Base-by-base conservation (phyloP, 2,329 filamentous ascomycete genomes). In the Fonsecaea pedrosoi region DNA sequence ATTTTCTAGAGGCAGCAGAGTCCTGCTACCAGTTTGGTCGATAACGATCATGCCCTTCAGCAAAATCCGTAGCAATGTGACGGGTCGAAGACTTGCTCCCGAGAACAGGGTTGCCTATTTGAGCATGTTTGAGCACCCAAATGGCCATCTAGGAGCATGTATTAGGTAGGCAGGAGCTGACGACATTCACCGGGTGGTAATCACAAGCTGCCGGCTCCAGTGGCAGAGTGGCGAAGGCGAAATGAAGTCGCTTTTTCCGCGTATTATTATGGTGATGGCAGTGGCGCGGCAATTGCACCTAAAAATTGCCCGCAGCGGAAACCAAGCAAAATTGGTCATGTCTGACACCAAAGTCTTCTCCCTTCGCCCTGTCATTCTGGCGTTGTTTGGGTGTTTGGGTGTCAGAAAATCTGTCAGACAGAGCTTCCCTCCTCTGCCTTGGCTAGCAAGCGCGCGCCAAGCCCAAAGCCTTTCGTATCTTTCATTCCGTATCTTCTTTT, bases 201-300 rank as follows among this genome's bases (percentile, higher is more conserved):
- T 48, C 45, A 50, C 18, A 30, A 42, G 45, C 45, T 48, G 42
- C n/a, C 2, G 5, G 42, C n/a, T n/a, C 40, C n/a, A n/a, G 40
- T 45, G 40, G 40, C 18, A 30, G 6, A n/a, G 40, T 45, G 40
- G 40, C 18, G 15, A 50, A 50, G 45, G 21, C 10, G 45, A 50
- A 8, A 21, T 18, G 45, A 50, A 50, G 8, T 30, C 21, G 1
- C 25, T 50, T 30, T 50, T 25, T 21, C 40, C 2, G n/a, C 15
- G 6, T 45, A 18, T 45, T 45, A 45, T 45, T 50, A 25, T 13
- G 45, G 45, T 50, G 45, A 50, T 50, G 45, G 45, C 45, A 50
- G 45, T 50, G 45, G 45, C 45, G 45, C 45, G 45, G 45, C 45
- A 25, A 25, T 50, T 25, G 45, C 45, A 50, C 7, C 45, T 50